Conservation (phyloP, 345 rosid genomes). For the Hibiscus tridactylites region DNA sequence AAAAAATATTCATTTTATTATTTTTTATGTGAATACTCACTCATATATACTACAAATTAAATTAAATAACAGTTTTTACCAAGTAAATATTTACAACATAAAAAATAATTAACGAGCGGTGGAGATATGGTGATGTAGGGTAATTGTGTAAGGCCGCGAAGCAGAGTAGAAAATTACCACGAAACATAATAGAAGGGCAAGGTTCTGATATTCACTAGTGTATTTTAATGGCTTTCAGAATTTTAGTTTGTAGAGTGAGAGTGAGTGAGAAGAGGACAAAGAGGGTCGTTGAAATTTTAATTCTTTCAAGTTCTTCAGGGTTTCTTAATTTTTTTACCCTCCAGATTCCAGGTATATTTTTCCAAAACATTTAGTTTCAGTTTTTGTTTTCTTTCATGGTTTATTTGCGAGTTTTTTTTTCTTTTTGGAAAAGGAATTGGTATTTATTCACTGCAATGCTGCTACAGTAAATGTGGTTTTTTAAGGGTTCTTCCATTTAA, state of each 20-base stretch:
- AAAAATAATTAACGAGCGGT: too few species aligned
- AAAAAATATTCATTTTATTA: too few species aligned
- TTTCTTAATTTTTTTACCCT: not conserved
- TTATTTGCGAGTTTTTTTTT: not conserved
- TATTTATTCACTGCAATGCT: not conserved
- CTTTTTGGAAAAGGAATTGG: too few species aligned
- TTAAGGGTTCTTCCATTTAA: not conserved
- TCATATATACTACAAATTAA: too few species aligned
- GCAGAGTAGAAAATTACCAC: not conserved
- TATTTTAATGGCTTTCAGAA: not conserved
- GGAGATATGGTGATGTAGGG: not conserved
- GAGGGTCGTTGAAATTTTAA: too few species aligned
- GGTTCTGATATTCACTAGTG: not conserved
- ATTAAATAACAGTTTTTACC: too few species aligned
- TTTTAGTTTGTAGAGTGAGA: not conserved
- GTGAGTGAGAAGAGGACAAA: not conserved
- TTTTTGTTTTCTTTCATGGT: not conserved
- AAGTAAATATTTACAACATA: too few species aligned
- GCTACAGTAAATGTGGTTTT: not conserved
- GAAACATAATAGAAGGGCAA: not conserved
- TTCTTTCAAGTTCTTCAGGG: not conserved
- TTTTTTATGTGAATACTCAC: too few species aligned
- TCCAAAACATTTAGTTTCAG: too few species aligned
- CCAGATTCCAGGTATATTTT: not conserved
- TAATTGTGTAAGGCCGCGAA: not conserved